Evolutionary conservation across 331 rosid genomes (phyloP).

Genomic region (Stylosanthes scabra): DNA sequence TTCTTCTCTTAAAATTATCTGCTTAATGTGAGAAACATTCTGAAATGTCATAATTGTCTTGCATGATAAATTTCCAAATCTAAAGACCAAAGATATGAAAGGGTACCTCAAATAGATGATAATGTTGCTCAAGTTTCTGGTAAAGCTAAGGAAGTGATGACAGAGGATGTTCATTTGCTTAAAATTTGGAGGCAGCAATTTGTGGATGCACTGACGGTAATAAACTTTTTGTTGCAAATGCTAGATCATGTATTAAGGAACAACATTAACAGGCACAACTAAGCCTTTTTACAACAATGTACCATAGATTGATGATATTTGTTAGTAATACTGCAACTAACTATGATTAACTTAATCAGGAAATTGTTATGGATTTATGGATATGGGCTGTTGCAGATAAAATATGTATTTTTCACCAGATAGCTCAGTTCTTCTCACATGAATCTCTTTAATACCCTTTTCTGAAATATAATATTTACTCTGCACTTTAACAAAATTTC

Average conservation of each 20-base stretch:
- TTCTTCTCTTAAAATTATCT: slow-evolving; percentile 30
- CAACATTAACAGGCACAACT: slow-evolving; percentile 3
- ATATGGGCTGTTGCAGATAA: not conserved
- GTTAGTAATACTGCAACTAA: not conserved
- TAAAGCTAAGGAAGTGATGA: slow-evolving; percentile 39
- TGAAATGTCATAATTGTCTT: slow-evolving; percentile 26
- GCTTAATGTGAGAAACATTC: slow-evolving; percentile 32
- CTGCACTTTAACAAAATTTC: not conserved
- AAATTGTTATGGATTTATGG: slow-evolving; percentile 1
- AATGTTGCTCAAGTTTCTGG: slow-evolving; percentile 50
- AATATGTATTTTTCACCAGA: not conserved
- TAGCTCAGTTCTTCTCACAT: not conserved
- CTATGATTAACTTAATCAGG: slow-evolving; percentile 5
- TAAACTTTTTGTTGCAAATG: slow-evolving; percentile 33
- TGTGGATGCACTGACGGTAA: slow-evolving; percentile 75
- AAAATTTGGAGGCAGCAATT: slow-evolving; percentile 81
- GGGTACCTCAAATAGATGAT: slow-evolving; percentile 56
- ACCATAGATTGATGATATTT: not conserved
- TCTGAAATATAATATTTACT: not conserved
- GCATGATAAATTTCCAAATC: slow-evolving; percentile 23
- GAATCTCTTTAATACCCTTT: slow-evolving; percentile 11
- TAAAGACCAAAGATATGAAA: slow-evolving; percentile 54
- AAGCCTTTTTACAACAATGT: not conserved
- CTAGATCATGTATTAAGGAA: slow-evolving; percentile 16
- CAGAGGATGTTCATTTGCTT: slow-evolving; percentile 50